Evolutionary conservation across 2,329 filamentous ascomycete genomes (phyloP), one percentile per base, ranked within the genome.

Genomic region (Microcera coccophila): DNA sequence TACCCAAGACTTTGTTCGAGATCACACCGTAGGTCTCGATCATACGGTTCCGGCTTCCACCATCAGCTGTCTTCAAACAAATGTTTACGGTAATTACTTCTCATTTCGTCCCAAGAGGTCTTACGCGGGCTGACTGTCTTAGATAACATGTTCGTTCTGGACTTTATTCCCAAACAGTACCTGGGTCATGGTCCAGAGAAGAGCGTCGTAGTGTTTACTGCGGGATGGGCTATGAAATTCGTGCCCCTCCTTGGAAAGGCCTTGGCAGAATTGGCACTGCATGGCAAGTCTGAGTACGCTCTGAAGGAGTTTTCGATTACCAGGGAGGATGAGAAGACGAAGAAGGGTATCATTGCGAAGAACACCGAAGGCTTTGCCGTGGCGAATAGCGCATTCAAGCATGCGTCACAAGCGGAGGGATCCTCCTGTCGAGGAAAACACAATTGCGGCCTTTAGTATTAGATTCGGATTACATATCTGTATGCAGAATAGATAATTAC

Each of bases 81-180:
- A 49, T 9, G 45, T 45, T 17, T 49, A 39, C 7, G 47, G 42
- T 49, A 45, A 4, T 4, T 0, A 7, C 11, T 1, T 4, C 5
- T 4, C 0, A 7, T 14, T 1, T 4, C n/a, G 1, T 26, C 22
- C 22, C 12, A 12, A 26, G 7, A 12, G 22, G 22, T 7, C 7
- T 7, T 26, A 7, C 3, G 0, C 2, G 4, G 0, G 3, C 42
- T 52, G 28, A 52, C 14, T 4, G 0, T n/a, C 14, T 3, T 22
- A 52, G 48, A 52, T 3, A 43, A 51, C 4, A 51, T 51, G 39
- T 52, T 52, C 28, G 50, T 52, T 7, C 15, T 52, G n/a, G 48
- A 52, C 17, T 52, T 49, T 10, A n/a, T 52, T 2, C 49, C 49
- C 1, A 16, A 52, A 14, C 18, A 49, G 7, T 49, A 52, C 5